These are phyloP conservation scores for Neonectria ditissima DNA, from an alignment of 2,329 filamentous ascomycete genomes.

Conservation along the genomic window DNA sequence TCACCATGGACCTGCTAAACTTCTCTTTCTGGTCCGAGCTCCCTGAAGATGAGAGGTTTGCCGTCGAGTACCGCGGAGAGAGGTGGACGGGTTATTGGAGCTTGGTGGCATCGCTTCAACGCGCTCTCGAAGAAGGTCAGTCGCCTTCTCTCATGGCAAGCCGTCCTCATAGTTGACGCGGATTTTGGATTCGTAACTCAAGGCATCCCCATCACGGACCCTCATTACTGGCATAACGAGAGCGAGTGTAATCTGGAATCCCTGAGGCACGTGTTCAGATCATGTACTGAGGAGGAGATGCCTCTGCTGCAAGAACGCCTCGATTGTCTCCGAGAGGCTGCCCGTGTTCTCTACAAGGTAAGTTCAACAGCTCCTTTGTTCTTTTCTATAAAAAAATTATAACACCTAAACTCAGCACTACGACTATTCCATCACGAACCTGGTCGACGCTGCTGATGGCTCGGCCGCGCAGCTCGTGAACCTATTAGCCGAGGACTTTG, in stretches of 20 bases:
- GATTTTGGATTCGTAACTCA: not conserved
- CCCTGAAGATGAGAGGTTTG: slow-evolving; percentile 78
- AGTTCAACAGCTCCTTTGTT: slow-evolving; percentile 30
- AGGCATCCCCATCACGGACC: slow-evolving; percentile 90
- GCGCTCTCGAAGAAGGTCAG: slow-evolving; percentile 85
- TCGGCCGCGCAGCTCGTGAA: slow-evolving; percentile 91
- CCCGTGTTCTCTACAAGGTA: slow-evolving; percentile 82
- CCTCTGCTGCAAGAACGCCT: slow-evolving; percentile 85
- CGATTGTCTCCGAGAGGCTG: slow-evolving; percentile 84
- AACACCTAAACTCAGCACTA: slow-evolving; percentile 69
- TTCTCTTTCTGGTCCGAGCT: slow-evolving; percentile 95
- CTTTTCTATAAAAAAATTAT: slow-evolving; percentile 2
- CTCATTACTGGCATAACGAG: slow-evolving; percentile 86
- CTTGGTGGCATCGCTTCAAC: slow-evolving; percentile 85
- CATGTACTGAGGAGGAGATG: slow-evolving; percentile 86
- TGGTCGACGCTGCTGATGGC: slow-evolving; percentile 78
- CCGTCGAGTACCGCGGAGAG: slow-evolving; percentile 83
- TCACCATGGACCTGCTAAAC: slow-evolving; percentile 96
- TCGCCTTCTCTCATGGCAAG: slow-evolving; percentile 19
- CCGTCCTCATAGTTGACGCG: slow-evolving; percentile 15
- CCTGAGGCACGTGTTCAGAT: slow-evolving; percentile 84
- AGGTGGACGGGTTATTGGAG: slow-evolving; percentile 97
- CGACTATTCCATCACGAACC: slow-evolving; percentile 76
- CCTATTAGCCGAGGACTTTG: slow-evolving; percentile 82
- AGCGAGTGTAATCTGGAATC: slow-evolving; percentile 80